phyloP scores from a whole-genome alignment of 805 yeast genomes.

The Myxozyma monticola region DNA sequence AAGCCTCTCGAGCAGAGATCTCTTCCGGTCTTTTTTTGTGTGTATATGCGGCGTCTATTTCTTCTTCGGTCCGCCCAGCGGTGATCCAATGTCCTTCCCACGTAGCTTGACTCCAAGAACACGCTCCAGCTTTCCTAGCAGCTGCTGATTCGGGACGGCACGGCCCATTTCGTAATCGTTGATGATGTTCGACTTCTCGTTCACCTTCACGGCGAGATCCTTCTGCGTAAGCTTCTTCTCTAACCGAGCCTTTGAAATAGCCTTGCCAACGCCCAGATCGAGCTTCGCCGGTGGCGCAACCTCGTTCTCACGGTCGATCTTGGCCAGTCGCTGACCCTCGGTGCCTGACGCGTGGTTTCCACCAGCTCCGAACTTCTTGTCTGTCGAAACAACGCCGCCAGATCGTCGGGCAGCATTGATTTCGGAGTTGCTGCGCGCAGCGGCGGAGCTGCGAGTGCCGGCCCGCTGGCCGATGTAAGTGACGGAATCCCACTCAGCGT shows the following conservation, averaged over 20 bases:
- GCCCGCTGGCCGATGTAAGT: slow-evolving; percentile 89
- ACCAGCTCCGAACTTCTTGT: slow-evolving; percentile 80
- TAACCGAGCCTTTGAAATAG: slow-evolving; percentile 79
- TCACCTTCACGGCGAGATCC: slow-evolving; percentile 92
- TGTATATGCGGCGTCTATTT: slow-evolving; percentile 28
- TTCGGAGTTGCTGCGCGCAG: slow-evolving; percentile 74
- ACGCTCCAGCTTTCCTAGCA: slow-evolving; percentile 88
- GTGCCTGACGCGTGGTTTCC: slow-evolving; percentile 63
- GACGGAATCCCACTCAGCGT: slow-evolving; percentile 82
- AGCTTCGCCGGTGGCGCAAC: slow-evolving; percentile 90
- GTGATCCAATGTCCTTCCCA: slow-evolving; percentile 93
- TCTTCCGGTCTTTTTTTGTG: background rate
- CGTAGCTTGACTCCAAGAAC: slow-evolving; percentile 91
- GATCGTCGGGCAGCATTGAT: slow-evolving; percentile 92
- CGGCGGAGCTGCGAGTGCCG: slow-evolving; percentile 73
- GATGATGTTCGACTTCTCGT: slow-evolving; percentile 92
- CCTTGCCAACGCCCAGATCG: slow-evolving; percentile 80
- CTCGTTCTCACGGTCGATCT: slow-evolving; percentile 89
- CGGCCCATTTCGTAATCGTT: slow-evolving; percentile 97
- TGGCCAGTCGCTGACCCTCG: slow-evolving; percentile 94
- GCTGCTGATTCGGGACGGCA: slow-evolving; percentile 94
- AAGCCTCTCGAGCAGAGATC: too few species aligned
- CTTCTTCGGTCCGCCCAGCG: slow-evolving; percentile 56
- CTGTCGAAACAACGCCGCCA: slow-evolving; percentile 86
- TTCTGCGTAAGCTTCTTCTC: slow-evolving; percentile 90